These are phyloP conservation scores for Athelia sp. DNA, from an alignment of 1,284 basidiomycete genomes.

Conservation along the genomic window DNA sequence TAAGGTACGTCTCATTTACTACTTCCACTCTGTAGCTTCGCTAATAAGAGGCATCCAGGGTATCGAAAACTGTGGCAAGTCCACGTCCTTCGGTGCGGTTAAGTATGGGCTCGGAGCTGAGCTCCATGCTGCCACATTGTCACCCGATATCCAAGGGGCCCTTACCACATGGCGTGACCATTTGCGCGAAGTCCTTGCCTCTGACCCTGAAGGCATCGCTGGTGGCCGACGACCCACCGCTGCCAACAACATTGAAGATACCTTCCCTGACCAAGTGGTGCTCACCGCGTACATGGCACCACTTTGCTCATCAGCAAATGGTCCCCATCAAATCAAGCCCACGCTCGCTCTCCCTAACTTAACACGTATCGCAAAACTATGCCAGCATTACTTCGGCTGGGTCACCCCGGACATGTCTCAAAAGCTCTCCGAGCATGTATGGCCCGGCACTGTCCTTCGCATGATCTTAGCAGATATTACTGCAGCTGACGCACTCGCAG, in stretches of 20 bases:
- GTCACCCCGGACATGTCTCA: neutral
- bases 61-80: neutral
- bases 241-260: neutral
- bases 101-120: neutral
- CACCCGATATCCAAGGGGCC: neutral
- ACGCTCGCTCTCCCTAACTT: neutral
- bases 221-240: neutral
- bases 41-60: neutral
- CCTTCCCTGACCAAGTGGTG: neutral
- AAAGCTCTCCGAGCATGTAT: neutral
- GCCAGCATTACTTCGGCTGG: neutral
- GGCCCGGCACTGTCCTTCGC: neutral
- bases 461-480: neutral
- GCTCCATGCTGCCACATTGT: neutral
- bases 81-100: neutral
- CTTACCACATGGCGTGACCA: neutral
- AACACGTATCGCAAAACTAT: neutral
- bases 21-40: neutral
- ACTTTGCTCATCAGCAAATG: neutral
- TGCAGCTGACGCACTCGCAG: neutral
- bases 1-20: slow-evolving; percentile 1
- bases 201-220: neutral
- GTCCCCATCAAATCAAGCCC: neutral
- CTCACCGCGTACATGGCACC: neutral
- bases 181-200: neutral